Conservation (phyloP, 768 basidiomycete genomes). For the Suillus paluster region DNA sequence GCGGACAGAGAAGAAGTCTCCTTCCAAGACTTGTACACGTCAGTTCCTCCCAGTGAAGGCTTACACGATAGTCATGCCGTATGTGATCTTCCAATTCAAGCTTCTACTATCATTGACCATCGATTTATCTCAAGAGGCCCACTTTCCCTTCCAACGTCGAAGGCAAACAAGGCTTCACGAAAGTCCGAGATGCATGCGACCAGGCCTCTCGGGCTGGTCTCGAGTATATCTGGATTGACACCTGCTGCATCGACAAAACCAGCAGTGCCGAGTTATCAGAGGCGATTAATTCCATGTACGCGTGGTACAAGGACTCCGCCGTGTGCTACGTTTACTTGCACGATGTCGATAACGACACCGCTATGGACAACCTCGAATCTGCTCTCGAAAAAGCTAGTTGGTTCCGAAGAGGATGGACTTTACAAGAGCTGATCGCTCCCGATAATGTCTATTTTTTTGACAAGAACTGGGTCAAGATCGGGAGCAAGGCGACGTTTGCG, state of each 20-base stretch:
- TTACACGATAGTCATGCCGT: background rate
- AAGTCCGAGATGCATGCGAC: slow-evolving; percentile 6
- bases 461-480: slow-evolving; percentile 16
- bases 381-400: slow-evolving; percentile 11
- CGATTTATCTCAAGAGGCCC: background rate
- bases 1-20: slow-evolving; percentile 8
- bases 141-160: background rate
- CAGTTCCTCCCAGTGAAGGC: background rate
- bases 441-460: slow-evolving; percentile 17
- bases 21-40: slow-evolving; percentile 10
- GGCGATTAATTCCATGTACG: slow-evolving; percentile 25
- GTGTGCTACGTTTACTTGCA: slow-evolving; percentile 22
- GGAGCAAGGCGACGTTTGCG: slow-evolving; percentile 9
- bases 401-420: slow-evolving; percentile 24
- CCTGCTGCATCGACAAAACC: slow-evolving; percentile 23
- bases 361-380: background rate
- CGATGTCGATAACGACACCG: slow-evolving; percentile 5
- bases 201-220: slow-evolving; percentile 9
- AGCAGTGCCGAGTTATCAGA: slow-evolving; percentile 26
- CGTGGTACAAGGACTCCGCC: slow-evolving; percentile 20
- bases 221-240: slow-evolving; percentile 20
- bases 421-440: slow-evolving; percentile 21
- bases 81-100: background rate
- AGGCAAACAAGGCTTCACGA: slow-evolving; percentile 6
- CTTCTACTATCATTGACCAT: background rate